Evolutionary conservation across 2,329 filamentous ascomycete species (phyloP).

Genomic region (Fusarium sp.): DNA sequence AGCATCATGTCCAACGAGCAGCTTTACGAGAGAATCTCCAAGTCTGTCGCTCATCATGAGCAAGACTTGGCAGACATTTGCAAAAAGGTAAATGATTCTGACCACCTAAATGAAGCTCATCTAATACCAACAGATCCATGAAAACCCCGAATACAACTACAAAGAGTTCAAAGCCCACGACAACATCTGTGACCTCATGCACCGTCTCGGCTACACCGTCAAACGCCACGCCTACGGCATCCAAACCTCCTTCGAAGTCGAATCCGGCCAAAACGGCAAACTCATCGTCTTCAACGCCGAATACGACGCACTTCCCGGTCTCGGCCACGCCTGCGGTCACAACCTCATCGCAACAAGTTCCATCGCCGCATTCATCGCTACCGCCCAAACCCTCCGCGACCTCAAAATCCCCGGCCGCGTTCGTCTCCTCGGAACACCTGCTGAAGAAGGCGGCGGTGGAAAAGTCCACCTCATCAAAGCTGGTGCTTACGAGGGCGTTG

Average conservation of each 20-base stretch:
- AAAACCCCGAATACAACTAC: constrained; percentile 31
- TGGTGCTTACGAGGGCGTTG: constrained; percentile 57
- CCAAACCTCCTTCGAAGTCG: constrained; percentile 28
- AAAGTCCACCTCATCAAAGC: constrained; percentile 61
- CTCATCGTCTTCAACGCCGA: constrained; percentile 36
- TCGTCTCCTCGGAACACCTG: constrained; percentile 59
- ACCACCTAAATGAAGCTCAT: not conserved
- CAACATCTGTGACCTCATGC: constrained; percentile 23
- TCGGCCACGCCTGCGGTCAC: constrained; percentile 34
- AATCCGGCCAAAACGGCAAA: constrained; percentile 24
- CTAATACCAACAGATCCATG: constrained; percentile 8
- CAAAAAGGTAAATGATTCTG: constrained; percentile 9
- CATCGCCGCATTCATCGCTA: constrained; percentile 28
- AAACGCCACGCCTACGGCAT: constrained; percentile 21
- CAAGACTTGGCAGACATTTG: constrained; percentile 30
- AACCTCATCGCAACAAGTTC: constrained; percentile 35
- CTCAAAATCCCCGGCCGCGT: not conserved
- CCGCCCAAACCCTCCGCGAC: constrained; percentile 29
- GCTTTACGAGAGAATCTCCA: constrained; percentile 25
- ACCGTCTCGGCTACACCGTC: constrained; percentile 14
- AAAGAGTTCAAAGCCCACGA: constrained; percentile 28
- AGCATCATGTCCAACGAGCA: not conserved
- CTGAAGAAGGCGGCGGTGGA: constrained; percentile 65
- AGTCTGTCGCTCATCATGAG: constrained; percentile 26
- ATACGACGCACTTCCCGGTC: constrained; percentile 31